Conservation (phyloP, 352 stramenopile genomes). For the Globisporangium middletonii region DNA sequence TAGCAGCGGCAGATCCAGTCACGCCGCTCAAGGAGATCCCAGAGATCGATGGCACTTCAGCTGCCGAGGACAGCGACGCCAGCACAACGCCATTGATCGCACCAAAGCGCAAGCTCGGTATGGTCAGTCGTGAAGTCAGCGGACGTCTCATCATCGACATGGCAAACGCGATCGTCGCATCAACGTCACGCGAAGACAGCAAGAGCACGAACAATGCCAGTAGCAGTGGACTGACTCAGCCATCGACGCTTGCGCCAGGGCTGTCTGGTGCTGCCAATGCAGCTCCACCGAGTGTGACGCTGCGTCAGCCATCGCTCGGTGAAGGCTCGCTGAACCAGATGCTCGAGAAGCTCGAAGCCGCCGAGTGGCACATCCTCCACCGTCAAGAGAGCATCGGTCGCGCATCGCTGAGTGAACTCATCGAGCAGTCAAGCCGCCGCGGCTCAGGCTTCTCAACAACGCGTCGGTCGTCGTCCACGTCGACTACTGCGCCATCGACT, state of each 20-base stretch:
- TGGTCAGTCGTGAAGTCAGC: slow-evolving; percentile 2
- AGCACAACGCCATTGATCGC: not conserved
- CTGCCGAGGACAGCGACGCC: not conserved
- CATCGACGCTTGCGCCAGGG: no score
- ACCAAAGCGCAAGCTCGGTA: slow-evolving; percentile 1
- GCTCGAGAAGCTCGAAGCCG: slow-evolving; percentile 36
- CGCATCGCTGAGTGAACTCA: slow-evolving; percentile 14
- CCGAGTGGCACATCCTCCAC: slow-evolving; percentile 40
- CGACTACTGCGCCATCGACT: not conserved
- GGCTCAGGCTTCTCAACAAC: not conserved
- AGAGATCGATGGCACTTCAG: no score
- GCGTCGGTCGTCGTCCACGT: slow-evolving; percentile 2
- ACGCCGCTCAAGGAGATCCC: no score
- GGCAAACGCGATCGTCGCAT: not conserved
- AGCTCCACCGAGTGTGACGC: not conserved
- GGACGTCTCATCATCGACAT: not conserved
- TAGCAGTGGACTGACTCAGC: no score
- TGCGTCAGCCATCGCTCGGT: slow-evolving; percentile 1
- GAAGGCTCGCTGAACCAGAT: slow-evolving; percentile 19
- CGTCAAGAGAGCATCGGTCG: slow-evolving; percentile 25
- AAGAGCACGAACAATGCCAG: not conserved
- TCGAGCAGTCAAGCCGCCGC: slow-evolving; percentile 11
- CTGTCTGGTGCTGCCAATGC: no score
- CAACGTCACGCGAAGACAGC: not conserved
- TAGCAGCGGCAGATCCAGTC: no score